Percentiles rank a stretch among this genome's conserved stretches.
These are phyloP conservation scores for Penicillium taxi DNA, from an alignment of 495 filamentous ascomycete genomes.

Conservation along the genomic window DNA sequence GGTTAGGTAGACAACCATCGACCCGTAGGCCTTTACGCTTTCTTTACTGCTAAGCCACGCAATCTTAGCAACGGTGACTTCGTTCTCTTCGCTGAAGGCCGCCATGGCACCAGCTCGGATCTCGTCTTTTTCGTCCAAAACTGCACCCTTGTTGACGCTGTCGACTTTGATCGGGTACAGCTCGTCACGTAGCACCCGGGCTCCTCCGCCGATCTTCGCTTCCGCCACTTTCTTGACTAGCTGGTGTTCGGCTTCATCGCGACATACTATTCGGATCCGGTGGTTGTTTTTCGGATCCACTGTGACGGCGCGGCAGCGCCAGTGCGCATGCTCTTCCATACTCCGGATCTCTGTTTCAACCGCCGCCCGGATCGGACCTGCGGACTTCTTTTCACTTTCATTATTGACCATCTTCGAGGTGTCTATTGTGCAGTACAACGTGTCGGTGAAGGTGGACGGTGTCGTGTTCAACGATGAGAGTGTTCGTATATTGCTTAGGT, in stretches of 20 bases:
- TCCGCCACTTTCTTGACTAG: constrained; percentile 22
- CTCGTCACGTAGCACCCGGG: constrained; percentile 25
- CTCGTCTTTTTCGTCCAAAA: constrained; percentile 17
- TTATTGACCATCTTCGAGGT: constrained; percentile 18
- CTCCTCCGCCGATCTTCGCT: constrained; percentile 13
- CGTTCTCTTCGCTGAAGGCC: constrained; percentile 17
- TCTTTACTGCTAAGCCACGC: constrained; percentile 29
- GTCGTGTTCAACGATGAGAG: constrained; percentile 12
- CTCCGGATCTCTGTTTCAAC: constrained; percentile 23
- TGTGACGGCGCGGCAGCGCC: constrained; percentile 24
- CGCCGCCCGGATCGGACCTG: constrained; percentile 18
- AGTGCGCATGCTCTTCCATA: constrained; percentile 15
- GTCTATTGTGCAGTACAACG: constrained; percentile 17
- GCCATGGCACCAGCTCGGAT: constrained; percentile 8
- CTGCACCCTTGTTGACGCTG: constrained; percentile 21
- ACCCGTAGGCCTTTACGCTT: constrained; percentile 22
- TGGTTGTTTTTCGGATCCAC: constrained; percentile 16
- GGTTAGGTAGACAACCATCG: constrained; percentile 28
- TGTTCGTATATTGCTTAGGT: constrained; percentile 14
- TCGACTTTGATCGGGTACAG: constrained; percentile 28
- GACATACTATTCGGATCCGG: constrained; percentile 20
- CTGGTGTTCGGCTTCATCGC: constrained; percentile 19
- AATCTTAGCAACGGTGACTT: constrained; percentile 17
- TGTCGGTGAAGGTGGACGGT: constrained; percentile 16
- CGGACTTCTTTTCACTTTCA: constrained; percentile 15